Conservation (phyloP, 148 eudicot genomes). For the Camellia granthamiana region DNA sequence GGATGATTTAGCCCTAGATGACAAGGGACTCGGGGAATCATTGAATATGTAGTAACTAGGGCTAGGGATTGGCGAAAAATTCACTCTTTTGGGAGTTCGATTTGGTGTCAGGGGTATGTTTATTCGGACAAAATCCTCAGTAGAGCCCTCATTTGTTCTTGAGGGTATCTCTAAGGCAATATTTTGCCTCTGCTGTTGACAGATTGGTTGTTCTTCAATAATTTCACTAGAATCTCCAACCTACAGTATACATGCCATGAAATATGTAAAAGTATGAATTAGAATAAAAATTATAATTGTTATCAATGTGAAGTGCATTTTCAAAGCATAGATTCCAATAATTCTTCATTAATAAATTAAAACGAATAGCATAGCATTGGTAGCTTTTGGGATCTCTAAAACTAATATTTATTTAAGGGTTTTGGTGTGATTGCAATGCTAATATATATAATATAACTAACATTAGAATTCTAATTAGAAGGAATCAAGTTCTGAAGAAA, state of each 20-base stretch:
- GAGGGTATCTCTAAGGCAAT: conserved; percentile 53
- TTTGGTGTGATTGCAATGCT: neutral
- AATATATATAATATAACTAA: neutral
- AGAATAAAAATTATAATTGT: neutral
- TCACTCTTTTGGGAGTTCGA: conserved; percentile 66
- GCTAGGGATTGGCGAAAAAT: conserved; percentile 71
- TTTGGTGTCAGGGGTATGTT: conserved; percentile 54
- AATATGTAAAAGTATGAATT: neutral
- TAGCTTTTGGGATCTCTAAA: neutral
- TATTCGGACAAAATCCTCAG: conserved; percentile 56
- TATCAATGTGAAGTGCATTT: neutral
- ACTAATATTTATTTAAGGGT: neutral
- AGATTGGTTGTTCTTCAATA: conserved; percentile 47
- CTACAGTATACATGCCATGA: conserved; percentile 27
- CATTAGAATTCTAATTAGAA: neutral
- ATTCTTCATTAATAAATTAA: neutral
- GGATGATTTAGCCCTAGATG: conserved; percentile 51
- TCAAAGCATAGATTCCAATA: neutral
- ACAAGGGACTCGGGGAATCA: conserved; percentile 48
- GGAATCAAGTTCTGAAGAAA: neutral
- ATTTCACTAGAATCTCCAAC: conserved; percentile 62
- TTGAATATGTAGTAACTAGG: conserved; percentile 38
- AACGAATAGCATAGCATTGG: conserved; percentile 2
- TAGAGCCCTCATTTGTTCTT: conserved; percentile 27
- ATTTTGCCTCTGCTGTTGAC: conserved; percentile 31